Evolutionary conservation across 2,329 filamentous ascomycete genomes (phyloP).

Genomic region (Hymenoscyphus fructigenus): DNA sequence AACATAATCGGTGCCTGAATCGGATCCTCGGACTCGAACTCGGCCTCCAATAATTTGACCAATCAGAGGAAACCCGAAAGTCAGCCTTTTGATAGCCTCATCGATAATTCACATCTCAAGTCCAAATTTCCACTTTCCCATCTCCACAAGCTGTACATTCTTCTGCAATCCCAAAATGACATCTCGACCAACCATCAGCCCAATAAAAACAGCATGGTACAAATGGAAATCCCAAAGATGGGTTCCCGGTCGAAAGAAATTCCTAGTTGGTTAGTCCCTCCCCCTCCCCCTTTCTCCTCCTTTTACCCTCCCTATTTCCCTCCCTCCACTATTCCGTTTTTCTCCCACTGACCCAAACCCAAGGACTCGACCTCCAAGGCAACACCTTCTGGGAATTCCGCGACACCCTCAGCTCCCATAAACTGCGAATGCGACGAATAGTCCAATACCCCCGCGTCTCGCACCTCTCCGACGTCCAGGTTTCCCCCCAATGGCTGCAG

Average conservation of each 20-base stretch:
- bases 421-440: slow-evolving; percentile 58
- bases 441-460: slow-evolving; percentile 56
- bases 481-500: slow-evolving; percentile 65
- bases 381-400: slow-evolving; percentile 71
- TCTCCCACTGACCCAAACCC: background rate
- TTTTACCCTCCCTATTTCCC: background rate
- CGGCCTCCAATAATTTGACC: no score
- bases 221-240: slow-evolving; percentile 59
- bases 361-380: slow-evolving; percentile 60
- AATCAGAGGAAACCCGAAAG: no score
- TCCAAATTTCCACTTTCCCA: no score
- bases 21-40: no score
- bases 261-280: slow-evolving; percentile 55
- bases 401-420: slow-evolving; percentile 41
- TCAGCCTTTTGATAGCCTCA: no score
- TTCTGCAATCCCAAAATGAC: slow-evolving; percentile 20
- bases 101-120: no score
- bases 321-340: no score
- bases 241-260: slow-evolving; percentile 63
- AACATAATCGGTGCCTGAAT: no score
- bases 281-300: background rate
- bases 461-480: slow-evolving; percentile 54
- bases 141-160: background rate
- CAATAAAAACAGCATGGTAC: slow-evolving; percentile 46
- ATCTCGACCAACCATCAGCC: slow-evolving; percentile 20